phyloP scores from a whole-genome alignment of 2,329 filamentous ascomycete genomes.

The Cryphonectria carpinicola region DNA sequence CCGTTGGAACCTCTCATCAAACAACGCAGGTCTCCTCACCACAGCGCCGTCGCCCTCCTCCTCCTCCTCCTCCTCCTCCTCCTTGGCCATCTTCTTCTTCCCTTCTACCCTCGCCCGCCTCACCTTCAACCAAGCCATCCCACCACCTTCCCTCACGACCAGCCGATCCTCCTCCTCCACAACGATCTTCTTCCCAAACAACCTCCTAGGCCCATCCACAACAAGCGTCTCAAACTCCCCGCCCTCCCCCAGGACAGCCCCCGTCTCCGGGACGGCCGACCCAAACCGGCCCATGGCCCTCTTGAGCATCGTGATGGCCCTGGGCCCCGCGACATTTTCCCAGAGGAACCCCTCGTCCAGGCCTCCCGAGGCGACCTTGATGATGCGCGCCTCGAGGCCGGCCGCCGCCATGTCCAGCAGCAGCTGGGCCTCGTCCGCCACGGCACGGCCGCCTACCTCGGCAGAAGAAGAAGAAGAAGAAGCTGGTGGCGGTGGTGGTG shows the following conservation, averaged over 20 bases:
- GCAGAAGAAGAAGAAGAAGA: background rate
- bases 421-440: slow-evolving; percentile 56
- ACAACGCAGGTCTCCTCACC: slow-evolving; percentile 63
- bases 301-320: slow-evolving; percentile 52
- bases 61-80: slow-evolving; percentile 19
- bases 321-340: slow-evolving; percentile 70
- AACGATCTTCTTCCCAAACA: slow-evolving; percentile 75
- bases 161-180: slow-evolving; percentile 58
- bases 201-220: slow-evolving; percentile 71
- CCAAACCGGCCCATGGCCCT: slow-evolving; percentile 70
- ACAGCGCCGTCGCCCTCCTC: slow-evolving; percentile 36
- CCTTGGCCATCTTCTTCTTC: slow-evolving; percentile 41
- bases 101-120: slow-evolving; percentile 56
- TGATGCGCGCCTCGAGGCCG: slow-evolving; percentile 83
- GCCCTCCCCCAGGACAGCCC: slow-evolving; percentile 84
- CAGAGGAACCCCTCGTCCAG: slow-evolving; percentile 81
- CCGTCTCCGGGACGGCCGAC: slow-evolving; percentile 53
- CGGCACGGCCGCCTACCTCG: slow-evolving; percentile 33
- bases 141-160: slow-evolving; percentile 71
- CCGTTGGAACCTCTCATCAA: slow-evolving; percentile 65
- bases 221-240: slow-evolving; percentile 96
- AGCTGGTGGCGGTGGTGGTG: too few relatives aligned
- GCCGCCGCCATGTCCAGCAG: slow-evolving; percentile 80
- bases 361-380: slow-evolving; percentile 93
- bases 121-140: slow-evolving; percentile 74